Conservation (phyloP, 495 filamentous ascomycete genomes). For the Rostrohypoxylon terebratum region DNA sequence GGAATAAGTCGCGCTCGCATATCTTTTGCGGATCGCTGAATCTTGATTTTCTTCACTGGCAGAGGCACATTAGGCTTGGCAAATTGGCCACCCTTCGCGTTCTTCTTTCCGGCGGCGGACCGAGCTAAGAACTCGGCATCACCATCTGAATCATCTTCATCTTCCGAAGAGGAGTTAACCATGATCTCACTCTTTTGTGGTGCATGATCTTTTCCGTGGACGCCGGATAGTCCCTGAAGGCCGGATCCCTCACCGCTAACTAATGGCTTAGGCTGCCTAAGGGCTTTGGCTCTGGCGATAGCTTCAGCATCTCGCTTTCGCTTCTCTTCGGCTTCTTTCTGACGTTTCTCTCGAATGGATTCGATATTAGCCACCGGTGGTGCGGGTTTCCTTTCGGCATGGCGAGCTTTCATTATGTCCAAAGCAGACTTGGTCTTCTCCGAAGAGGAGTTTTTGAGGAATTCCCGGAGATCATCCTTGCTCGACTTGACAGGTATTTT, state of each 20-base stretch:
- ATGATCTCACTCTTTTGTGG: conserved; percentile 83
- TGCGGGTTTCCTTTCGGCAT: conserved; percentile 47
- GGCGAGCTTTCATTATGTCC: conserved; percentile 54
- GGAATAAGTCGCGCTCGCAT: conserved; percentile 93
- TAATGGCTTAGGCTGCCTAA: conserved; percentile 66
- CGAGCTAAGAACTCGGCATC: conserved; percentile 60
- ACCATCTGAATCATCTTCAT: conserved; percentile 72
- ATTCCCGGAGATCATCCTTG: conserved; percentile 53
- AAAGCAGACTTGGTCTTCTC: conserved; percentile 52
- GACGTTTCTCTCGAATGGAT: conserved; percentile 74
- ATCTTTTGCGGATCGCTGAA: conserved; percentile 83
- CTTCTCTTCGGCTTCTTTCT: conserved; percentile 78
- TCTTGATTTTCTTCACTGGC: conserved; percentile 83
- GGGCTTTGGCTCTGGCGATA: conserved; percentile 72
- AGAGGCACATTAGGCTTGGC: conserved; percentile 68
- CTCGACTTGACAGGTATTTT: conserved; percentile 38
- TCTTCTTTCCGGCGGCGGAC: conserved; percentile 59
- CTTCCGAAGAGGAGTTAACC: conserved; percentile 86
- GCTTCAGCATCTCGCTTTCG: conserved; percentile 75
- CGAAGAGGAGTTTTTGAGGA: conserved; percentile 51
- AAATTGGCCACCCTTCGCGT: conserved; percentile 51
- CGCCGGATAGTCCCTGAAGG: conserved; percentile 74
- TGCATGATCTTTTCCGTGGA: conserved; percentile 82
- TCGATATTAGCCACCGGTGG: conserved; percentile 48
- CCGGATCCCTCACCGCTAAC: conserved; percentile 82